Percentiles rank a stretch among this genome's conserved stretches.
phyloP scores from a whole-genome alignment of 2,329 filamentous ascomycete genomes.

The Fusarium graminum region DNA sequence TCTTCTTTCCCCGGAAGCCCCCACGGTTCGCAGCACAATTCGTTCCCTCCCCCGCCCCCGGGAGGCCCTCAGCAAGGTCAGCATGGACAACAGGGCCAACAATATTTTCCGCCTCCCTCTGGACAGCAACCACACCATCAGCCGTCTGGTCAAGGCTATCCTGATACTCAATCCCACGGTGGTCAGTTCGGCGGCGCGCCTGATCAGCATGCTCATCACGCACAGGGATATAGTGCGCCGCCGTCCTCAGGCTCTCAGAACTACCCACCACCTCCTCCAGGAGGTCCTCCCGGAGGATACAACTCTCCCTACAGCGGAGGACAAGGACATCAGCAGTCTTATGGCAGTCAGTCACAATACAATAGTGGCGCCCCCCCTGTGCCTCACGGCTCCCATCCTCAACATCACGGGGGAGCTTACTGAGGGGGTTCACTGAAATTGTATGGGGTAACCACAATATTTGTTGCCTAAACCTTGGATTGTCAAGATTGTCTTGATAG shows the following conservation, averaged over 20 bases:
- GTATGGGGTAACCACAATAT: conserved; percentile 15
- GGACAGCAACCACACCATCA: conserved; percentile 43
- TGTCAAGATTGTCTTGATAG: conserved; percentile 9
- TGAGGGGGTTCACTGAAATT: conserved; percentile 25
- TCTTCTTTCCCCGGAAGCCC: conserved; percentile 40
- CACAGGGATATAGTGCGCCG: conserved; percentile 42
- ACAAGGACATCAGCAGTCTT: conserved; percentile 50
- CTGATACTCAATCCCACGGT: conserved; percentile 39
- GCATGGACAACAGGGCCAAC: conserved; percentile 36
- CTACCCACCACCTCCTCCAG: conserved; percentile 45
- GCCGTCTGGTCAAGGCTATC: conserved; percentile 41
- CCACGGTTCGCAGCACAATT: conserved; percentile 45
- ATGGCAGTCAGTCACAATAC: conserved; percentile 49
- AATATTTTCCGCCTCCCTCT: conserved; percentile 43
- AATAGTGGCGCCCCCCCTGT: conserved; percentile 47
- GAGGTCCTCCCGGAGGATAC: conserved; percentile 46
- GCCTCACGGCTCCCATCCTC: conserved; percentile 53
- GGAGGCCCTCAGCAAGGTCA: conserved; percentile 42
- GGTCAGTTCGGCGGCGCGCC: conserved; percentile 41
- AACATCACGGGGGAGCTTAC: conserved; percentile 47
- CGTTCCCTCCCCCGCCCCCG: conserved; percentile 45
- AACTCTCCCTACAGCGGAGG: conserved; percentile 48
- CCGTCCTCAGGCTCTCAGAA: conserved; percentile 40
- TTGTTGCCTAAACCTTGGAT: conserved; percentile 11
- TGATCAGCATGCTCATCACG: conserved; percentile 45